These are phyloP conservation scores for Yamadazyma sp. DNA, from an alignment of 1,139 yeast genomes.

Conservation along the genomic window DNA sequence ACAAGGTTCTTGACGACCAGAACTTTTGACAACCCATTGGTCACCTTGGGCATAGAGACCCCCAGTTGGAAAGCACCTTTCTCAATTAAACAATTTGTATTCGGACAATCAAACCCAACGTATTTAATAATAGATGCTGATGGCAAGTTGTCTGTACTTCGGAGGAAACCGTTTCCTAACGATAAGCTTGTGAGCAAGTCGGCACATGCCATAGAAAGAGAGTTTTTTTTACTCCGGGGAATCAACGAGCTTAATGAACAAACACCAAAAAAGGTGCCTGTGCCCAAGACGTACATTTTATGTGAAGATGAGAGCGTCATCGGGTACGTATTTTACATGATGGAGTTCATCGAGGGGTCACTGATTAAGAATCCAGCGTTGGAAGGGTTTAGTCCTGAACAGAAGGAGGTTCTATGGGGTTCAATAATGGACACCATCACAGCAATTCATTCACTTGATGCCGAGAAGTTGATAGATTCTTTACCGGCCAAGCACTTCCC, in stretches of 20 bases:
- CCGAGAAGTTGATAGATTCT: slow-evolving; percentile 39
- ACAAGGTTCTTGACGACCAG: slow-evolving; percentile 23
- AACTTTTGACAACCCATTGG: slow-evolving; percentile 8
- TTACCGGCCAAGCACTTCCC: slow-evolving; percentile 51
- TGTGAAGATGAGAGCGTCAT: slow-evolving; percentile 53
- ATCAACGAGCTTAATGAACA: slow-evolving; percentile 34
- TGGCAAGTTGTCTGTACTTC: slow-evolving; percentile 48
- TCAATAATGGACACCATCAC: slow-evolving; percentile 53
- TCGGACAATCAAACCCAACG: slow-evolving; percentile 71
- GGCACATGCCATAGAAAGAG: slow-evolving; percentile 69
- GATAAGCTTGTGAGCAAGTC: slow-evolving; percentile 52
- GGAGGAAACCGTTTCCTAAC: slow-evolving; percentile 63
- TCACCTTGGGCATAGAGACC: slow-evolving; percentile 21
- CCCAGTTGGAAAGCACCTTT: slow-evolving; percentile 21
- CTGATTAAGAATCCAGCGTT: slow-evolving; percentile 58
- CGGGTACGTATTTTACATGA: slow-evolving; percentile 56
- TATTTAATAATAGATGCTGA: slow-evolving; percentile 46
- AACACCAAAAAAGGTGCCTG: slow-evolving; percentile 39
- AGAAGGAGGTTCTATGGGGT: slow-evolving; percentile 41
- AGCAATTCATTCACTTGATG: slow-evolving; percentile 54
- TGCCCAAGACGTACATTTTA: slow-evolving; percentile 46
- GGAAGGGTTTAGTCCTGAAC: slow-evolving; percentile 32
- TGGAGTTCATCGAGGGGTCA: slow-evolving; percentile 62
- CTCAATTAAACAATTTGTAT: slow-evolving; percentile 52
- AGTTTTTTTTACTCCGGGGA: slow-evolving; percentile 54